Percentiles rank a stretch among this genome's conserved stretches.
Evolutionary conservation across 2,329 filamentous ascomycete species (phyloP).

Genomic region (Colletotrichum sp.): DNA sequence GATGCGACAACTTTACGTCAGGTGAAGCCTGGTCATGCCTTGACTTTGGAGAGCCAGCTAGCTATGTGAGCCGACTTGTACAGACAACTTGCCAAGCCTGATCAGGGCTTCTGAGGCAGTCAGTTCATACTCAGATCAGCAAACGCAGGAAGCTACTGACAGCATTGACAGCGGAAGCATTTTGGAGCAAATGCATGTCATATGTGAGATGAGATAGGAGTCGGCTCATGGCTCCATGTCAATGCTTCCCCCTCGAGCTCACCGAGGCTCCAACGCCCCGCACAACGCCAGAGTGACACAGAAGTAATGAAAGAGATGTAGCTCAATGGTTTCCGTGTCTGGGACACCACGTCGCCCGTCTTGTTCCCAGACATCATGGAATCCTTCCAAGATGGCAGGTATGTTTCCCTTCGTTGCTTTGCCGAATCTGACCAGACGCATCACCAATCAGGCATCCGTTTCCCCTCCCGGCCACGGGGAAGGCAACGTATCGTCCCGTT

Average conservation of each 20-base stretch:
- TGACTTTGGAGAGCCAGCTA: not conserved
- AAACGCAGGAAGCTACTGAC: not conserved
- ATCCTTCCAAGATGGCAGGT: not conserved
- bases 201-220: not conserved
- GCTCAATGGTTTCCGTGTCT: not conserved
- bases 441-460: not conserved
- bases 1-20: not conserved
- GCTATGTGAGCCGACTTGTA: not conserved
- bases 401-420: not conserved
- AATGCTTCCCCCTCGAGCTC: not conserved
- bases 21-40: not conserved
- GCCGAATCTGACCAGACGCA: not conserved
- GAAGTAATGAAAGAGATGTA: not conserved
- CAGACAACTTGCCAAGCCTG: not conserved
- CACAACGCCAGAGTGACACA: not conserved
- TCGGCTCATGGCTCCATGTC: not conserved
- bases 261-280: not conserved
- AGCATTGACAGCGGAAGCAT: not conserved
- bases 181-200: not conserved
- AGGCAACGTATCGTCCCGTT: not conserved
- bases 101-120: not conserved
- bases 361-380: not conserved
- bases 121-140: not conserved
- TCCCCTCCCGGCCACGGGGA: not conserved
- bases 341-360: not conserved